Percentiles rank a stretch among this genome's conserved stretches.
Conservation (phyloP, 805 yeast genomes). For the Sugiyamaella qingdaonensis region DNA sequence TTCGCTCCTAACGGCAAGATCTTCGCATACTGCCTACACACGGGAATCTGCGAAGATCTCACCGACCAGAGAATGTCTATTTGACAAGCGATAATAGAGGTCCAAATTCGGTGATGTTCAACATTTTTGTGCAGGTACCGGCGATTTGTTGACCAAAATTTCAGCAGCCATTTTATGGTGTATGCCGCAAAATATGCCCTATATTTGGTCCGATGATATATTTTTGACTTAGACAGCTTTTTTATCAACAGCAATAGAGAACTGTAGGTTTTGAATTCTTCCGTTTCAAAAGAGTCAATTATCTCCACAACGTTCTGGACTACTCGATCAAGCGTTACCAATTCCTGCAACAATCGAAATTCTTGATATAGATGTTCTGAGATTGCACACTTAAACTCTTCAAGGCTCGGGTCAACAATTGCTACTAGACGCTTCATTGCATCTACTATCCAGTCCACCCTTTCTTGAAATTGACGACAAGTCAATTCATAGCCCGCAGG, state of each 20-base stretch:
- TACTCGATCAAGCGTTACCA: constrained; percentile 29
- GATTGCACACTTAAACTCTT: constrained; percentile 47
- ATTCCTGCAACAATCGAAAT: constrained; percentile 38
- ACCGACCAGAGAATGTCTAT: constrained; percentile 29
- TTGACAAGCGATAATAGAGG: constrained; percentile 29
- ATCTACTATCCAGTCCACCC: constrained; percentile 17
- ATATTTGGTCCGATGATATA: constrained; percentile 23
- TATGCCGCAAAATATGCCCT: constrained; percentile 18
- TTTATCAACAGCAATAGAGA: constrained; percentile 57
- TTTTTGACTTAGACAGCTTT: constrained; percentile 28
- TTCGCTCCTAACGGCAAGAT: constrained; percentile 29
- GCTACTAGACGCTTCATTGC: constrained; percentile 11
- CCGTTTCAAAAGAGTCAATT: constrained; percentile 33
- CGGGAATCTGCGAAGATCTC: constrained; percentile 23
- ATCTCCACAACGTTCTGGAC: constrained; percentile 43
- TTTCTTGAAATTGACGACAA: constrained; percentile 7
- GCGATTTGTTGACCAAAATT: constrained; percentile 11
- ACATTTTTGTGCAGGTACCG: constrained; percentile 21
- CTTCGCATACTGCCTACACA: constrained; percentile 29
- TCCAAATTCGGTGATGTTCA: constrained; percentile 27
- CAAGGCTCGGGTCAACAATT: constrained; percentile 8
- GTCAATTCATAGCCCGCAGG: background rate
- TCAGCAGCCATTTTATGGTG: constrained; percentile 8
- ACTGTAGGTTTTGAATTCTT: background rate
- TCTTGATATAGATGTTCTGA: constrained; percentile 58